Conservation (phyloP, 176 grass and related monocot genomes). For the Oryza meridionalis region DNA sequence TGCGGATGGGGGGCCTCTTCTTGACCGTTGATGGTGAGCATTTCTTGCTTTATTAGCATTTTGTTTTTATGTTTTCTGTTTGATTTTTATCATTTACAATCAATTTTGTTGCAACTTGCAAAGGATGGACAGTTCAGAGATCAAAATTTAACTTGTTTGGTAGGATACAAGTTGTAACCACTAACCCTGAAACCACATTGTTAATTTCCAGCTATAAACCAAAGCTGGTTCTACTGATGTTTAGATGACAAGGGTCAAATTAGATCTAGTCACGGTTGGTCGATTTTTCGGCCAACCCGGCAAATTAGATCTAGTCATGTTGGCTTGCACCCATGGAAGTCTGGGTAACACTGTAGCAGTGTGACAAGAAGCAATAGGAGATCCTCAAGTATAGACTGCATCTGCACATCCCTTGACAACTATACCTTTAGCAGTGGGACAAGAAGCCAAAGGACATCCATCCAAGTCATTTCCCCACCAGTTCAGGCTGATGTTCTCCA, state of each 20-base stretch:
- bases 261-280: conserved; percentile 42
- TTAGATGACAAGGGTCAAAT: conserved; percentile 49
- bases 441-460: conserved; percentile 78
- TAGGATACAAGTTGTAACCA: background rate
- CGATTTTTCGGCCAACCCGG: too few relatives aligned
- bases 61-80: background rate
- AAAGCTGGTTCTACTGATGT: conserved; percentile 30
- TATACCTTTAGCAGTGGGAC: conserved; percentile 77
- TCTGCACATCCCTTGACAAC: conserved; percentile 69
- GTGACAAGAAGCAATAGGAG: background rate
- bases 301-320: conserved; percentile 55
- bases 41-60: conserved; percentile 19
- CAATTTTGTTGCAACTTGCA: background rate
- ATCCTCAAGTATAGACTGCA: conserved; percentile 52
- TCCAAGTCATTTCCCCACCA: conserved; percentile 96
- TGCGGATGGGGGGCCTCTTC: conserved; percentile 41
- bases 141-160: background rate
- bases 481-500: conserved; percentile 70
- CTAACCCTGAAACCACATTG: background rate
- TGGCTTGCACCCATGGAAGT: conserved; percentile 77
- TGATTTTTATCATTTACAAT: background rate
- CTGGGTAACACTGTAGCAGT: background rate
- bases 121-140: background rate
- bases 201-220: background rate
- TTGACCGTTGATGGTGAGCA: conserved; percentile 56